Evolutionary conservation across 805 yeast genomes (phyloP).

Genomic region (Lachancea nothofagi): DNA sequence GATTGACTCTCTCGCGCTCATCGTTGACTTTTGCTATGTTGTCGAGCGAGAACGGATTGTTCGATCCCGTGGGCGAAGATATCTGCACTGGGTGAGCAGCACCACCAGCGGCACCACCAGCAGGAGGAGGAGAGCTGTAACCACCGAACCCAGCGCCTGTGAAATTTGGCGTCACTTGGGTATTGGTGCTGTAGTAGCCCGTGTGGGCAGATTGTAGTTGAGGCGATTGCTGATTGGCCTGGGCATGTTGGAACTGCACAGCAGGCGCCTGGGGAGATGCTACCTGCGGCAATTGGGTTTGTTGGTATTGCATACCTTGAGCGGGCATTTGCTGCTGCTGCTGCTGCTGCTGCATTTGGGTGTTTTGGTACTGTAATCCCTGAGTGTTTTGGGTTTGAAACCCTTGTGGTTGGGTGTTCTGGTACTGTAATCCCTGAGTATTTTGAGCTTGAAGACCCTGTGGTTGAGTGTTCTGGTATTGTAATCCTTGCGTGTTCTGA

Average conservation of each 20-base stretch:
- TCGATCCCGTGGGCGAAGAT: constrained; percentile 29
- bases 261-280: constrained; percentile 20
- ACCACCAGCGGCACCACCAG: constrained; percentile 3
- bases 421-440: background rate
- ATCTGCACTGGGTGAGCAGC: constrained; percentile 11
- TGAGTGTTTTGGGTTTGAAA: constrained; percentile 7
- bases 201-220: constrained; percentile 24
- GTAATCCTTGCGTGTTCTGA: constrained; percentile 15
- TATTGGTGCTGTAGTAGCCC: constrained; percentile 26
- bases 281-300: constrained; percentile 16
- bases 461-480: constrained; percentile 14
- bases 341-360: constrained; percentile 12
- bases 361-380: constrained; percentile 7
- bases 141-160: constrained; percentile 63
- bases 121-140: constrained; percentile 23
- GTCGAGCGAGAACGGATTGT: constrained; percentile 37
- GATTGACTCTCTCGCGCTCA: constrained; percentile 17
- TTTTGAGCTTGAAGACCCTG: constrained; percentile 11
- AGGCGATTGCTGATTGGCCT: constrained; percentile 18
- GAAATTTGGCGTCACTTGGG: constrained; percentile 32
- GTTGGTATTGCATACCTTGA: constrained; percentile 23
- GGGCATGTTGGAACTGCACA: constrained; percentile 17
- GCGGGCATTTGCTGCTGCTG: constrained; percentile 13
- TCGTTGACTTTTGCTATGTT: constrained; percentile 22
- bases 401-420: background rate